Base-by-base conservation (phyloP, 805 yeast genomes). In the Grigorovia humatica region DNA sequence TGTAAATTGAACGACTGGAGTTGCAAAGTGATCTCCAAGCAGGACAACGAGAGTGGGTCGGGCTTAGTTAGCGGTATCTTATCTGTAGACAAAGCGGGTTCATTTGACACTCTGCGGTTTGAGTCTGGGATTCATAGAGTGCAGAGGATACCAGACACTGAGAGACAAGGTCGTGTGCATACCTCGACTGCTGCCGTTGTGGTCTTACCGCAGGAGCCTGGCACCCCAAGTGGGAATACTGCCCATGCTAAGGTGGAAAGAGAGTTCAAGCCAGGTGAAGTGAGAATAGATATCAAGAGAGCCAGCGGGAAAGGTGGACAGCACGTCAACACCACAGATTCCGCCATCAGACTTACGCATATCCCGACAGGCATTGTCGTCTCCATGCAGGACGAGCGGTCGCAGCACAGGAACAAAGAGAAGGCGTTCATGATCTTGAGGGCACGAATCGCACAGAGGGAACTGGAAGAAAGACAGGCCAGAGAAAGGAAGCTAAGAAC, bases 271-370 rank as follows among this genome's bases (percentile, higher is more conserved):
- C 87, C 90, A 0, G 95, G 86, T 2, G 99, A 93, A 60, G 81
- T 93, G 20, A 76, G 96, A 52, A 81, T 93, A 4, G 99, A 93
- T 65, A 89, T 93, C n/a, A 93, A 91, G 96, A 76, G 99, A 58
- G 88, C 98, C 0, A 82, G 96, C 51, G 99, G 99, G 2, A 85
- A 93, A 56, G 99, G 99, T 52, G 99, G 99, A 0, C 99, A 91
- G 71, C 98, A 91, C 64, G 99, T 91, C 41, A 91, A 91, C 64
- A 91, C 96, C 13, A 93, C 98, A 0, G 98, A 91, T 64, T 88
- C 96, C 1, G 99, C 99, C 0, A 98, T 93, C 13, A 76, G 99
- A 59, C 71, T 93, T 29, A 88, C 91, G 1, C 99, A 93, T 70
- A 73, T 85, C 15, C 97, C 98, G 4, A 82, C 96, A 0, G 97